phyloP scores from a whole-genome alignment of 192 early-diverging fungal species.

The Cladochytrium replicatum region DNA sequence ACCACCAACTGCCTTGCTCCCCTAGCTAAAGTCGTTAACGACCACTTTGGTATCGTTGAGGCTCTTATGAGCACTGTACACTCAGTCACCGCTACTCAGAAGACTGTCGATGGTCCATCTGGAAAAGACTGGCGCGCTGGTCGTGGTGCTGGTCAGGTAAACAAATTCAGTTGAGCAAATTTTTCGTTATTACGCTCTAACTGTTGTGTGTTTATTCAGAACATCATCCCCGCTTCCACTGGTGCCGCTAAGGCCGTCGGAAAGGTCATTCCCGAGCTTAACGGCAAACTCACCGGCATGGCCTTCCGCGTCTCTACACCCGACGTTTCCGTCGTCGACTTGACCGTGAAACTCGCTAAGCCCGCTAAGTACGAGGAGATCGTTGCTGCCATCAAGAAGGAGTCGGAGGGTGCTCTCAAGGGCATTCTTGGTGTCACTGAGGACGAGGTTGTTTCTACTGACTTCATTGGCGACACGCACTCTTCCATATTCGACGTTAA shows the following conservation, averaged over 20 bases:
- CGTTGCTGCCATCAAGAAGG: slow-evolving; percentile 76
- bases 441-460: slow-evolving; percentile 90
- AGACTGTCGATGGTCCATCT: slow-evolving; percentile 98
- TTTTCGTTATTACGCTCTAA: neutral
- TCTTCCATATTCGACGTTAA: slow-evolving; percentile 93
- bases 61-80: slow-evolving; percentile 99
- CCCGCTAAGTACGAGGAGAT: slow-evolving; percentile 85
- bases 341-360: slow-evolving; percentile 88
- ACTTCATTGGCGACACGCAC: slow-evolving; percentile 88
- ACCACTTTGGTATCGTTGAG: slow-evolving; percentile 91
- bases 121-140: slow-evolving; percentile 96
- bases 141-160: slow-evolving; percentile 77
- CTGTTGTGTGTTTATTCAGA: slow-evolving; percentile 22
- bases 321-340: slow-evolving; percentile 95
- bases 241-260: slow-evolving; percentile 99
- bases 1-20: slow-evolving; percentile 99
- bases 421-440: slow-evolving; percentile 88
- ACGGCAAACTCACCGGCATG: slow-evolving; percentile 98
- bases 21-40: slow-evolving; percentile 92
- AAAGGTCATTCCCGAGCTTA: slow-evolving; percentile 88
- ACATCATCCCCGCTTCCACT: slow-evolving; percentile 97
- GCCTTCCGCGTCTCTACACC: slow-evolving; percentile 91
- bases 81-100: slow-evolving; percentile 97
- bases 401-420: slow-evolving; percentile 70
- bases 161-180: neutral